These are phyloP conservation scores for Lactarius deliciosus DNA, from an alignment of 768 basidiomycete genomes.

Conservation along the genomic window DNA sequence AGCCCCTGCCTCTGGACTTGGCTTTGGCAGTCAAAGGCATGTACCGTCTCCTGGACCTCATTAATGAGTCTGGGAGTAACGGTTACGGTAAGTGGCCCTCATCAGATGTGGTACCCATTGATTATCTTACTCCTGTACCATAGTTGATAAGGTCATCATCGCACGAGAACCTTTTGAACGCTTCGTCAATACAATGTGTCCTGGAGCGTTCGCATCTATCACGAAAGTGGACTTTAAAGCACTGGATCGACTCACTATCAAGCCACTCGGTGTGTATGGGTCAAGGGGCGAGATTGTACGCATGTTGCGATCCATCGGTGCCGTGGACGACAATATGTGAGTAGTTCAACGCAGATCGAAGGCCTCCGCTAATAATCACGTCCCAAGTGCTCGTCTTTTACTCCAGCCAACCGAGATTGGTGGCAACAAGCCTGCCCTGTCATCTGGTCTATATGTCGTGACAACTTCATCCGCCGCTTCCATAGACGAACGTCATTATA, in stretches of 20 bases:
- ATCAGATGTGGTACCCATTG: neutral
- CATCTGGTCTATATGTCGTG: conserved; percentile 54
- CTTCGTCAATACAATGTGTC: conserved; percentile 49
- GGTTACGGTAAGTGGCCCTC: conserved; percentile 44
- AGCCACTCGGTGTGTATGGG: conserved; percentile 58
- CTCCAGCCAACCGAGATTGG: conserved; percentile 25
- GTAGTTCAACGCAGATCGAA: conserved; percentile 30
- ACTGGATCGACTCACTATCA: conserved; percentile 46
- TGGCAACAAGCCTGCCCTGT: conserved; percentile 35
- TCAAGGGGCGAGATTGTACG: conserved; percentile 48
- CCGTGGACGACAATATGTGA: conserved; percentile 43
- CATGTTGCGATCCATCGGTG: conserved; percentile 40
- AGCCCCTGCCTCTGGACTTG: neutral
- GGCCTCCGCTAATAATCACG: neutral
- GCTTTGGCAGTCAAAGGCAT: neutral
- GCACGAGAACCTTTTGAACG: conserved; percentile 46
- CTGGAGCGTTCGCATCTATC: conserved; percentile 51
- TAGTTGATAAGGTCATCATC: conserved; percentile 64
- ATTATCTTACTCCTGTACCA: neutral
- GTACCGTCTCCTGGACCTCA: conserved; percentile 32
- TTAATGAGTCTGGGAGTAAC: conserved; percentile 48
- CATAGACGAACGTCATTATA: conserved; percentile 39
- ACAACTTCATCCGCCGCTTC: conserved; percentile 20
- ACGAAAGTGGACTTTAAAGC: conserved; percentile 30
- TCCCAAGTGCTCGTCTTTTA: conserved; percentile 30